phyloP scores from a whole-genome alignment of 2,329 filamentous ascomycete species.

The Claviceps cyperi region DNA sequence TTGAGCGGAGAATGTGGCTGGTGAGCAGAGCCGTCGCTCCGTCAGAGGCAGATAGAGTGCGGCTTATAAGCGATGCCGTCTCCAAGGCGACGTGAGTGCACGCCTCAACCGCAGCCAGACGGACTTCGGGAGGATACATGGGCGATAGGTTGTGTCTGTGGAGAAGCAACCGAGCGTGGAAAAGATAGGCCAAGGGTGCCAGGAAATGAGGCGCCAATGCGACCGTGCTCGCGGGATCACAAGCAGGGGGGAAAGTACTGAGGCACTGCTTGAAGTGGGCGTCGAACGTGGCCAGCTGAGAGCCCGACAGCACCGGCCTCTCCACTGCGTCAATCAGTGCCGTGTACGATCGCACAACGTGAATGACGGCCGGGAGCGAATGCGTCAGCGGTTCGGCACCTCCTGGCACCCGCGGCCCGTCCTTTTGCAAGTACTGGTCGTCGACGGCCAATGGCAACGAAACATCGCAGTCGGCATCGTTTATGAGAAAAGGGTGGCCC shows the following conservation, averaged over 20 bases:
- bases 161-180: conserved; percentile 71
- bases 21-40: conserved; percentile 63
- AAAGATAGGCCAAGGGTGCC: conserved; percentile 61
- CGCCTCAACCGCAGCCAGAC: conserved; percentile 59
- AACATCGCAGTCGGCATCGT: conserved; percentile 80
- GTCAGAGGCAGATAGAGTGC: conserved; percentile 47
- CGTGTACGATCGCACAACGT: conserved; percentile 65
- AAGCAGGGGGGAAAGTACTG: conserved; percentile 58
- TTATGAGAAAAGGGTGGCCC: conserved; percentile 66
- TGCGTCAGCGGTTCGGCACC: conserved; percentile 45
- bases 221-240: conserved; percentile 50
- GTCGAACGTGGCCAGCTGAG: conserved; percentile 65
- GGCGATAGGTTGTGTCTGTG: conserved; percentile 81
- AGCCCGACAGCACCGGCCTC: conserved; percentile 48
- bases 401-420: conserved; percentile 36
- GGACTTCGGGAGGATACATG: conserved; percentile 47
- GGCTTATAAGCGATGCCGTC: conserved; percentile 60
- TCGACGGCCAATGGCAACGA: conserved; percentile 65
- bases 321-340: conserved; percentile 58
- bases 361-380: conserved; percentile 64
- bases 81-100: conserved; percentile 64
- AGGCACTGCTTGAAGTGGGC: conserved; percentile 65
- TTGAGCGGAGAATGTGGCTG: conserved; percentile 75
- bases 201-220: conserved; percentile 62
- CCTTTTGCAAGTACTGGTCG: conserved; percentile 58